Percentiles rank a stretch among this genome's conserved stretches.
Evolutionary conservation across 2,329 filamentous ascomycete genomes (phyloP).

Genomic region (Chrysoporthe austroafricana): DNA sequence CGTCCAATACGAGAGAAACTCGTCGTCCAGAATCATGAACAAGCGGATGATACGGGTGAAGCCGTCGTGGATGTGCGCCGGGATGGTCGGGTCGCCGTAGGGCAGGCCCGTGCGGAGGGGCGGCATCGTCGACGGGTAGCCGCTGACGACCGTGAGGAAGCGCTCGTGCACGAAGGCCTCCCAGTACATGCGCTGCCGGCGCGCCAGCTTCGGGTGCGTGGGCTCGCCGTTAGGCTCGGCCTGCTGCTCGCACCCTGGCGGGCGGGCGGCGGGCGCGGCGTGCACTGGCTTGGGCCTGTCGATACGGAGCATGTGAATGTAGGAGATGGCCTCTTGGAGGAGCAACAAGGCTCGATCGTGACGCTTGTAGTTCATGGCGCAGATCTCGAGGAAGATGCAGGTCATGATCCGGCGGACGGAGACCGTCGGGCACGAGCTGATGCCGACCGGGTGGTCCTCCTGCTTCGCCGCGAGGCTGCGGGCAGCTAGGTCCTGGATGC

Average conservation of each 20-base stretch:
- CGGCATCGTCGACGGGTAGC: constrained; percentile 44
- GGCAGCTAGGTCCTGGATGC: neutral
- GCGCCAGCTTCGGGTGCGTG: constrained; percentile 31
- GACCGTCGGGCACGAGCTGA: neutral
- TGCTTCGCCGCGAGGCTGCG: neutral
- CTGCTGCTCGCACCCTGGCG: too few relatives aligned
- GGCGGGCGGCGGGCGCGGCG: neutral
- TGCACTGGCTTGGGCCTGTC: neutral
- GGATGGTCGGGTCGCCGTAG: constrained; percentile 39
- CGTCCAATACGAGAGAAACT: constrained; percentile 43
- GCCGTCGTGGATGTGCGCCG: constrained; percentile 41
- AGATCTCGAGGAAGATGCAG: constrained; percentile 58
- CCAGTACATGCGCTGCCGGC: constrained; percentile 57
- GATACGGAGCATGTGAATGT: neutral
- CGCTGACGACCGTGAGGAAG: constrained; percentile 56
- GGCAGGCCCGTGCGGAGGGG: constrained; percentile 40
- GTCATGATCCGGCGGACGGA: constrained; percentile 45
- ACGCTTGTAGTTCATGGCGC: constrained; percentile 51
- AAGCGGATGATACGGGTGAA: constrained; percentile 44
- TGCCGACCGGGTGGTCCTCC: neutral
- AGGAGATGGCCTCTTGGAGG: constrained; percentile 51
- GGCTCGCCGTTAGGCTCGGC: neutral
- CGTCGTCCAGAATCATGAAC: constrained; percentile 44
- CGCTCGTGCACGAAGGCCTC: constrained; percentile 60
- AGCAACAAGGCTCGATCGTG: constrained; percentile 54